Base-by-base conservation (phyloP, 1,139 yeast genomes). In the Lodderomyces margitis region DNA sequence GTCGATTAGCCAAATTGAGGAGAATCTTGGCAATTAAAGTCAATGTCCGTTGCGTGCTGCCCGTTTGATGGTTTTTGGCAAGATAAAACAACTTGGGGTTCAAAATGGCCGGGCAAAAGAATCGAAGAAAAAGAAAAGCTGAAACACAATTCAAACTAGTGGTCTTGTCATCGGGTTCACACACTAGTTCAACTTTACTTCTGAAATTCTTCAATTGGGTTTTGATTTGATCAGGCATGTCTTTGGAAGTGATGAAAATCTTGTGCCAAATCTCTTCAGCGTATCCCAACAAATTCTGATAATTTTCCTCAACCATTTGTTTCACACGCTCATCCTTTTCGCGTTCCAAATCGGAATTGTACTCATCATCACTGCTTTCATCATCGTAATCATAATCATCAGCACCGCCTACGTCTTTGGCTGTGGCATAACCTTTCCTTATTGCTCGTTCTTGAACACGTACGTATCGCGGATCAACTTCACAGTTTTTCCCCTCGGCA, bases 91-190 rank as follows among this genome's bases (percentile, higher is more conserved):
- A 62, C 54, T 88, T 88, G 0, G 98, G 98, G 54, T 88, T 89
- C 54, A 92, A 66, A 34, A 92, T 78, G 0, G 96, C 96, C 0
- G 98, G 98, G 55, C 96, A 91, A 52, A 88, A 81, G 58, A 87
- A 89, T 47, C 98, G 68, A 47, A 92, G 65, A 58, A 92, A 92
- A 17, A 92, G 66, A 54, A 92, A 86, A 1, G 96, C 91, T 21
- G 94, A 79, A 27, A 91, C 67, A 43, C 95, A 85, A 54, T 89
- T 82, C 43, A 83, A 61, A 1, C 86, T 73, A 1, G 80, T 71
- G 5, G 68, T 68, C 17, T 64, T 64, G 52, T 80, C 83, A 19
- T 68, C 74, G 0, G 84, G 83, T 47, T 79, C 81, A 54, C 82
- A 78, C 2, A 80, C 74, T 40, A 72, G 55, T 46, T 83, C 91